Evolutionary conservation across 805 yeast species (phyloP).

Genomic region (Debaryomyces prosopidis): DNA sequence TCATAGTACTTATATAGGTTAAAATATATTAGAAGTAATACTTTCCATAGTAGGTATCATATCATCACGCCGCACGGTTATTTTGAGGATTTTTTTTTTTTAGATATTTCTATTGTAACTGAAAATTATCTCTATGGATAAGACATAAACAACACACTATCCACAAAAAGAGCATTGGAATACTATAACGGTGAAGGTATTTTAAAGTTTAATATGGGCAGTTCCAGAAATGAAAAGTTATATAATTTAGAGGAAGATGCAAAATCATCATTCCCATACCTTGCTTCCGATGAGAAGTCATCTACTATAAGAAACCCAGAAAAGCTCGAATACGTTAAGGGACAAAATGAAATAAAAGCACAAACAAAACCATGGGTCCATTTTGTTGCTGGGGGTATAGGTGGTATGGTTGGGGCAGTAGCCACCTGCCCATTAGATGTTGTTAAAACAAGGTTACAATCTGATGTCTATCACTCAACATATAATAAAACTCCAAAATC

Average conservation of each 20-base stretch:
- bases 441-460: constrained; percentile 91
- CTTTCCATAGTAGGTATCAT: too few species aligned
- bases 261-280: constrained; percentile 55
- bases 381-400: constrained; percentile 89
- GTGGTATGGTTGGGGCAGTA: constrained; percentile 97
- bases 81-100: constrained; percentile 3
- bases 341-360: constrained; percentile 6
- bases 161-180: not conserved
- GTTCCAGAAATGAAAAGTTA: constrained; percentile 6
- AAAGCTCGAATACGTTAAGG: constrained; percentile 17
- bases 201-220: not conserved
- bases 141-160: not conserved
- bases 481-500: constrained; percentile 51
- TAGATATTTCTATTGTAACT: not conserved
- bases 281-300: constrained; percentile 74
- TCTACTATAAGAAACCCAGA: constrained; percentile 48
- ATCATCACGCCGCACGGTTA: not conserved
- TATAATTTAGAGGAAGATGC: constrained; percentile 52
- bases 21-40: too few species aligned
- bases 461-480: constrained; percentile 70
- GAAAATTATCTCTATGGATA: not conserved
- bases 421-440: constrained; percentile 95
- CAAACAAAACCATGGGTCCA: constrained; percentile 58
- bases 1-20: constrained; percentile 2
- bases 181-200: not conserved